These are phyloP conservation scores for Hyphodiscus hymeniophilus DNA, from an alignment of 495 filamentous ascomycete genomes.

Conservation along the genomic window DNA sequence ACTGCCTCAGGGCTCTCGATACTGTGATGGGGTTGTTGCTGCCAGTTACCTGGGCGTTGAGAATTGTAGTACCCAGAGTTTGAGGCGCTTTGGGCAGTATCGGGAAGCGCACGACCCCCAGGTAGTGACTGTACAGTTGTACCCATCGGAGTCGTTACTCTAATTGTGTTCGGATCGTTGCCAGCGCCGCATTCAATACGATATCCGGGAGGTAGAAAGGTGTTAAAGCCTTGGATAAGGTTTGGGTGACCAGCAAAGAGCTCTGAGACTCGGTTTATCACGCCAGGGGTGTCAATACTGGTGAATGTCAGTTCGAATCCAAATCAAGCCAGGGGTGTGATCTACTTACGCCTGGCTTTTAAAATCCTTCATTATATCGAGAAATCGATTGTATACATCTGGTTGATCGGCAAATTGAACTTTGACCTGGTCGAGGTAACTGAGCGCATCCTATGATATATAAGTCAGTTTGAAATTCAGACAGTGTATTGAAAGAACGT, in stretches of 20 bases:
- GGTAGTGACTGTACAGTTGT: constrained; percentile 49
- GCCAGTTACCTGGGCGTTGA: constrained; percentile 35
- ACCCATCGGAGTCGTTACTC: constrained; percentile 94
- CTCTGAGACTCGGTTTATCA: constrained; percentile 94
- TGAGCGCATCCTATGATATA: constrained; percentile 71
- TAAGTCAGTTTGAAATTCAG: neutral
- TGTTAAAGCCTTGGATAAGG: constrained; percentile 98
- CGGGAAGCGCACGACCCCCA: constrained; percentile 33
- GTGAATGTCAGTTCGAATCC: constrained; percentile 4
- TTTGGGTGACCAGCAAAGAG: constrained; percentile 95
- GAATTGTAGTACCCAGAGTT: constrained; percentile 29
- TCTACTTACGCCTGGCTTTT: constrained; percentile 85
- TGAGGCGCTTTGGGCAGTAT: constrained; percentile 24
- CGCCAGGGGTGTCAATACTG: constrained; percentile 95
- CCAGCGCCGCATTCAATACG: constrained; percentile 91
- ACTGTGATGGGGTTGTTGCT: constrained; percentile 46
- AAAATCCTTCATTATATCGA: constrained; percentile 99
- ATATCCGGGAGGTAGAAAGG: constrained; percentile 94
- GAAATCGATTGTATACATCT: constrained; percentile 95
- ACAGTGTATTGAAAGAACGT: neutral
- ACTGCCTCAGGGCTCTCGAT: constrained; percentile 46
- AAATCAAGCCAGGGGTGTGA: neutral
- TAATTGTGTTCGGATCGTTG: constrained; percentile 88
- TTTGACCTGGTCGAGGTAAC: constrained; percentile 97
- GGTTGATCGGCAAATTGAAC: constrained; percentile 95